These are phyloP conservation scores for Aspergillus bertholletiae DNA, from an alignment of 495 filamentous ascomycete species.

Conservation along the genomic window DNA sequence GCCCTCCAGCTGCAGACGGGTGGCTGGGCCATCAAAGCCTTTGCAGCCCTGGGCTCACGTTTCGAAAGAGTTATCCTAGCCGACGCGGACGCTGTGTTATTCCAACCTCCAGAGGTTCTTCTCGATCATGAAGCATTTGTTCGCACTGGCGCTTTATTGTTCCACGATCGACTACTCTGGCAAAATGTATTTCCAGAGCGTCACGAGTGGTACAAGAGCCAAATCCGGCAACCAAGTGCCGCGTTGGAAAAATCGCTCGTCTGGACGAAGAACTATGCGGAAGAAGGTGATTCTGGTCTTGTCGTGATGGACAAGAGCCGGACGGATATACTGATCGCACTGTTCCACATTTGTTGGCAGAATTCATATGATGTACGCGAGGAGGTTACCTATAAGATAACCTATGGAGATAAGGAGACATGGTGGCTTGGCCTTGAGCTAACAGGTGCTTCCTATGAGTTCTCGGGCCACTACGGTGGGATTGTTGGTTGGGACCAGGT, in stretches of 20 bases:
- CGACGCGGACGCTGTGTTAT: constrained; percentile 7
- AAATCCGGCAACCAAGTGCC: constrained; percentile 3
- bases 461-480: constrained; percentile 6
- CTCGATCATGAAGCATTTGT: constrained; percentile 2
- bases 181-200: neutral
- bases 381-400: constrained; percentile 7
- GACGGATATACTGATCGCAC: neutral
- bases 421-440: constrained; percentile 10
- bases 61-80: constrained; percentile 8
- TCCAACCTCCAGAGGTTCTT: constrained; percentile 9
- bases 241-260: neutral
- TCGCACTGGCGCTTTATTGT: constrained; percentile 2
- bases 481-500: constrained; percentile 4
- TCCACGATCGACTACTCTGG: constrained; percentile 11
- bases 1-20: constrained; percentile 2
- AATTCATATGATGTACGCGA: constrained; percentile 6
- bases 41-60: constrained; percentile 4
- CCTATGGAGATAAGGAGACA: constrained; percentile 7
- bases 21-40: constrained; percentile 8
- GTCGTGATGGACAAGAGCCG: constrained; percentile 6
- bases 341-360: constrained; percentile 9
- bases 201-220: neutral
- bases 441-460: constrained; percentile 1
- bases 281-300: constrained; percentile 7
- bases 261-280: constrained; percentile 7